Evolutionary conservation across 805 yeast genomes (phyloP), one percentile per base, ranked within the genome.

Genomic region (Ogataea thermomethanolica): DNA sequence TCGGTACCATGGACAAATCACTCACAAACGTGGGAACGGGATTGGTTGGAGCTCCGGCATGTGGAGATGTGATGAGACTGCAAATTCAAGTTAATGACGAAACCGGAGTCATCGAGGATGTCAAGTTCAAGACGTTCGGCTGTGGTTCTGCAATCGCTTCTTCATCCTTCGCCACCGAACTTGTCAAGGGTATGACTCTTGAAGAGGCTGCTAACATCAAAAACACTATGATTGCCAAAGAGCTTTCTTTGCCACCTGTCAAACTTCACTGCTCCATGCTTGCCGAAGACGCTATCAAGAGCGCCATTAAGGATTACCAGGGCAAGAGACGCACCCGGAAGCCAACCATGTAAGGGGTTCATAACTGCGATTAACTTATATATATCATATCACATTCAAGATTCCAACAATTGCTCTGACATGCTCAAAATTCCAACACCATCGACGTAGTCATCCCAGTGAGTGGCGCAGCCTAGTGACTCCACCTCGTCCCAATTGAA

Each of bases 131-230:
- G 76, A 93, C 99, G 4, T 93, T 93, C 69, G 99, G 99, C n/a
- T 93, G 99, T 64, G 99, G 99, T 32, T 81, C 93, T 2, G 99
- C 99, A 37, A 93, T 93, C 62, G 99, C 99, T 1, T 85, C 95
- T 2, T 84, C 95, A 8, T 86, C 96, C 1, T 93, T 84, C 62
- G 93, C 93, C 58, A 93, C 99, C 3, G 97, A 90, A 60, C 74
- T 93, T 48, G 96, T 93, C 44, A 84, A 91, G 60, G 99, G 99
- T 30, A 89, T 87, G 79, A 76, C 93, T 31, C 69, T 93, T 36
- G 97, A 91, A 38, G 97, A 93, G 61, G 98, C 98, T 15, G 81
- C 88, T 42, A 76, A 79, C 65, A 85, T 93, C 64, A 93, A 91
- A 66, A 93, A 93, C 69, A 87, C 96, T 6, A 82, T 82, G 45